Evolutionary conservation across 225 moss, liverwort and hornwort genomes (phyloP).

Genomic region (Physcomitrium patens): DNA sequence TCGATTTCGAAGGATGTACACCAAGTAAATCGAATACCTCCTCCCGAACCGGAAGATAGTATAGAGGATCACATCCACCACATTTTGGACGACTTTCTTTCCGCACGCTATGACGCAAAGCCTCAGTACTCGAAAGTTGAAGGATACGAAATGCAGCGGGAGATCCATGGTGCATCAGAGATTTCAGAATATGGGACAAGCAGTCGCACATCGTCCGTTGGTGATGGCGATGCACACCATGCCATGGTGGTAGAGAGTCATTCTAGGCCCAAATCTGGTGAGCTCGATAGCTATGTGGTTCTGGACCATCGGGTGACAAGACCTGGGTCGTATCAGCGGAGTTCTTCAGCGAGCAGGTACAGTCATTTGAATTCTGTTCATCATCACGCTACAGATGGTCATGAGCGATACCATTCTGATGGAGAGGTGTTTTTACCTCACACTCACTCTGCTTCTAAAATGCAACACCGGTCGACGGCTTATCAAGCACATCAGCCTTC

Average conservation of each 20-base stretch:
- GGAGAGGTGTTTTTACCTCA: constrained; percentile 40
- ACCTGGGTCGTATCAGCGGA: constrained; percentile 61
- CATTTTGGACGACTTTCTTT: constrained; percentile 55
- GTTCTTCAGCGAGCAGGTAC: constrained; percentile 45
- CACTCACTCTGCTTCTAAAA: constrained; percentile 31
- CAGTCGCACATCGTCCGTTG: constrained; percentile 71
- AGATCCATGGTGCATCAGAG: constrained; percentile 50
- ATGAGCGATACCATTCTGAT: constrained; percentile 45
- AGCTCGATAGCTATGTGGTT: constrained; percentile 50
- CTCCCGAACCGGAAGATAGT: constrained; percentile 26
- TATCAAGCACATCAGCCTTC: constrained; percentile 42
- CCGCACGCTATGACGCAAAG: constrained; percentile 45
- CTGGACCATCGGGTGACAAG: constrained; percentile 62
- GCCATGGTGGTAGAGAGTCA: constrained; percentile 45
- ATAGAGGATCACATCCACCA: constrained; percentile 48
- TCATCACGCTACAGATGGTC: constrained; percentile 34
- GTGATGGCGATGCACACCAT: constrained; percentile 61
- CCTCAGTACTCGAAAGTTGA: constrained; percentile 47
- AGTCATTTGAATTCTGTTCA: constrained; percentile 26
- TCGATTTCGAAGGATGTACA: constrained; percentile 47
- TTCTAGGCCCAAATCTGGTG: constrained; percentile 42
- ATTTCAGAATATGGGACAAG: constrained; percentile 65
- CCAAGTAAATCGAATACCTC: constrained; percentile 31
- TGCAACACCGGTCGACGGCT: constrained; percentile 40
- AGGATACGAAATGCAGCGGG: constrained; percentile 49